phyloP scores from a whole-genome alignment of 2,329 filamentous ascomycete genomes.

The Colletotrichum spinosum region DNA sequence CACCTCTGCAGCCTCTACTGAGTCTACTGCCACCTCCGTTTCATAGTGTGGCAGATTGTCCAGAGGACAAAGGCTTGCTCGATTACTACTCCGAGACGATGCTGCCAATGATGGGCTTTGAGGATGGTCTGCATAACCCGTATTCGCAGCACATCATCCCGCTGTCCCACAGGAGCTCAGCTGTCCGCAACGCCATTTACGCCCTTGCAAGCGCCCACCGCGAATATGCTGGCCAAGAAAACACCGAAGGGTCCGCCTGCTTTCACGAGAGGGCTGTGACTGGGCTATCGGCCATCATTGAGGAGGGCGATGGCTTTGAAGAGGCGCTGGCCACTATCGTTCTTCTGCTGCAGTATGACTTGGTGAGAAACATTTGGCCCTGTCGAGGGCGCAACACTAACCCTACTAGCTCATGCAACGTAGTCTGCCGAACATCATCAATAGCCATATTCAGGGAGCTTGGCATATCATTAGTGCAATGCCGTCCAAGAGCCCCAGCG shows the following conservation, averaged over 20 bases:
- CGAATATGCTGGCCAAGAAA: constrained; percentile 23
- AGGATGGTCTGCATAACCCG: constrained; percentile 17
- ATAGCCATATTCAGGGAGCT: constrained; percentile 30
- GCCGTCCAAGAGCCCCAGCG: constrained; percentile 20
- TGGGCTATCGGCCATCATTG: constrained; percentile 22
- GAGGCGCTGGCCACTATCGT: constrained; percentile 33
- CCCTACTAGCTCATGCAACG: constrained; percentile 26
- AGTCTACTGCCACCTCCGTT: constrained; percentile 13
- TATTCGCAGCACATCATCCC: constrained; percentile 27
- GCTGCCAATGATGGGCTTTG: constrained; percentile 27
- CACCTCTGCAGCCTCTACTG: constrained; percentile 17
- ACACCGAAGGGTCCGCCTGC: constrained; percentile 27
- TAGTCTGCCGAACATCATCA: constrained; percentile 15
- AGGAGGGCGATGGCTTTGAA: constrained; percentile 34
- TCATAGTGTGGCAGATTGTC: constrained; percentile 12
- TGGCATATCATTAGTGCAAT: constrained; percentile 30
- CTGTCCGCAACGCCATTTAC: constrained; percentile 34
- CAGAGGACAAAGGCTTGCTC: constrained; percentile 28
- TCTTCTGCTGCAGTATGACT: constrained; percentile 33
- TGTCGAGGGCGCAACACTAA: background rate
- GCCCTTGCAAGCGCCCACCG: constrained; percentile 35
- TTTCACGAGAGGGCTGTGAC: constrained; percentile 32
- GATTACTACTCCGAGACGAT: constrained; percentile 31
- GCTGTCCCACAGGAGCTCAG: constrained; percentile 28
- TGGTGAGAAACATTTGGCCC: constrained; percentile 9